A percentile compares a stretch with the other conserved stretches of the same genome.
These are phyloP conservation scores for Boechera stricta DNA, from an alignment of 345 rosid genomes.

Conservation along the genomic window DNA sequence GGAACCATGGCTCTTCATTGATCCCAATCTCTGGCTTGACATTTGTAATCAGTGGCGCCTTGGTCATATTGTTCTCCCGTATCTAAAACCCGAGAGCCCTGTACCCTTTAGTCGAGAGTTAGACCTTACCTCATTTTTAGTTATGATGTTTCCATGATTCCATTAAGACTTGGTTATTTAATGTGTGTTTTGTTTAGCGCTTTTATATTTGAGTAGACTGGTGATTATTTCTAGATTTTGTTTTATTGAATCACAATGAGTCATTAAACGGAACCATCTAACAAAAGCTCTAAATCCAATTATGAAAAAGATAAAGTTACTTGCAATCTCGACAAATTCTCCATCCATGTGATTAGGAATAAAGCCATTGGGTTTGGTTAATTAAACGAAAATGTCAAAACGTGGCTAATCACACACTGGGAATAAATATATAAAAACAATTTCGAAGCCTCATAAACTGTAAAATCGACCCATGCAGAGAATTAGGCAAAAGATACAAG, in stretches of 20 bases:
- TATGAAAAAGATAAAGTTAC: background rate
- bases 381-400: background rate
- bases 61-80: slow-evolving; percentile 23
- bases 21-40: slow-evolving; percentile 32
- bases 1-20: slow-evolving; percentile 37
- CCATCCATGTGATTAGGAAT: background rate
- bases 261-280: slow-evolving; percentile 11
- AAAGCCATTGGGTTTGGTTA: background rate
- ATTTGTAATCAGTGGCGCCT: slow-evolving; percentile 23
- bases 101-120: background rate
- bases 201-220: slow-evolving; percentile 15
- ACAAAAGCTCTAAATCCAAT: background rate
- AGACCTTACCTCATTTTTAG: slow-evolving; percentile 14
- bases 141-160: background rate
- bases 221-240: background rate
- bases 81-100: slow-evolving; percentile 15
- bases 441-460: background rate
- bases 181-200: background rate
- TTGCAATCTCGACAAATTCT: background rate
- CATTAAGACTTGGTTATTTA: slow-evolving; percentile 14
- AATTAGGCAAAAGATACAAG: background rate
- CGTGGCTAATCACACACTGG: background rate
- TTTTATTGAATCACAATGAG: background rate
- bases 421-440: too few species aligned
- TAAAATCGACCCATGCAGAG: background rate